These are phyloP conservation scores for Exophiala lecanii-corni DNA, from an alignment of 2,329 filamentous ascomycete species.

Conservation along the genomic window DNA sequence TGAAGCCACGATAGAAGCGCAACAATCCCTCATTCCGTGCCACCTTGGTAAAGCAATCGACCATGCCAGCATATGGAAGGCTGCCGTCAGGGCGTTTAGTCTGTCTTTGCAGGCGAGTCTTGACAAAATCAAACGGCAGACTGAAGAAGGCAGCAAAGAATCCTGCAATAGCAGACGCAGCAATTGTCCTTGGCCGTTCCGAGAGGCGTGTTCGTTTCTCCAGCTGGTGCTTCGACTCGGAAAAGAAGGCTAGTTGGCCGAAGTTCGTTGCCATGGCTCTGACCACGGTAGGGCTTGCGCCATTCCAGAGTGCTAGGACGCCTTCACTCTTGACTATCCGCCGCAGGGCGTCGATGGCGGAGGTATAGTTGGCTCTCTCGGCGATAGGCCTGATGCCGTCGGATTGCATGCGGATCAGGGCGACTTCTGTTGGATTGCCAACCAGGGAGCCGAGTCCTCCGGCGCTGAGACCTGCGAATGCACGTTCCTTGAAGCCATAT, in stretches of 20 bases:
- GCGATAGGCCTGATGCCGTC: constrained; percentile 83
- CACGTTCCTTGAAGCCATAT: constrained; percentile 81
- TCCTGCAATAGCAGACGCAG: constrained; percentile 80
- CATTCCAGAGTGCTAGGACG: constrained; percentile 77
- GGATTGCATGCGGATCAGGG: constrained; percentile 94
- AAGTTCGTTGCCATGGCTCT: constrained; percentile 97
- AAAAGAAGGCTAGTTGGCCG: constrained; percentile 94
- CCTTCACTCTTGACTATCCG: constrained; percentile 80
- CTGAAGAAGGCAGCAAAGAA: constrained; percentile 98
- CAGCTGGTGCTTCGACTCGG: constrained; percentile 85
- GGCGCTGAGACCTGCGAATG: constrained; percentile 73
- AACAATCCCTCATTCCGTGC: constrained; percentile 73
- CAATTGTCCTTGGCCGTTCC: constrained; percentile 68
- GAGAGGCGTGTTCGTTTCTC: constrained; percentile 65
- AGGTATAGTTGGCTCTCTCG: constrained; percentile 85
- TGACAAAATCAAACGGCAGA: constrained; percentile 96
- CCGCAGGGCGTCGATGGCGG: constrained; percentile 76
- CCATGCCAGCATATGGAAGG: constrained; percentile 79
- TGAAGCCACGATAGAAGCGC: constrained; percentile 94
- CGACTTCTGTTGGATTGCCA: constrained; percentile 90
- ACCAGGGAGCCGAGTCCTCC: constrained; percentile 88
- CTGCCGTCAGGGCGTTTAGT: constrained; percentile 70
- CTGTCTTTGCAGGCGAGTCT: constrained; percentile 94
- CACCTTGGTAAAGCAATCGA: constrained; percentile 86
- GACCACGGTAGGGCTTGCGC: constrained; percentile 81